Evolutionary conservation across 306 rosid species (phyloP).

Genomic region (Sicyos baderoa): DNA sequence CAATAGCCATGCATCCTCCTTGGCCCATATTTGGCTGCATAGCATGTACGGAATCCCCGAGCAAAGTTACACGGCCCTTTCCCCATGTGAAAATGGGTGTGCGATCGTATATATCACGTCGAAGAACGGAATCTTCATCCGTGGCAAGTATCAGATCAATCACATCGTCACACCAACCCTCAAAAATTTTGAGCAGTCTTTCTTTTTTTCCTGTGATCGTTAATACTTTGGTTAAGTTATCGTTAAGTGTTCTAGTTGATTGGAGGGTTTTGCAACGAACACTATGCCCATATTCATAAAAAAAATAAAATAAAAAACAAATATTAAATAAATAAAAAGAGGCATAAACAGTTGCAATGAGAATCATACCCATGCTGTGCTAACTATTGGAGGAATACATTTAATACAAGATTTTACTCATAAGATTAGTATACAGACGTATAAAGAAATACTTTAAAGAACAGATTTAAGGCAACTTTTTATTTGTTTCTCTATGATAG

Average conservation of each 20-base stretch:
- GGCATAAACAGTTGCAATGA: background rate
- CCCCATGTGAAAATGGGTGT: constrained; percentile 79
- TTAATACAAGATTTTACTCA: background rate
- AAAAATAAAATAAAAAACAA: too few relatives aligned
- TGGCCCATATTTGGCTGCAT: constrained; percentile 99
- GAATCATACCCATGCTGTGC: background rate
- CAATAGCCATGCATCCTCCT: constrained; percentile 99
- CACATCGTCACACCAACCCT: constrained; percentile 90
- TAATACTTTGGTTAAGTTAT: too few relatives aligned
- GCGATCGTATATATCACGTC: constrained; percentile 87
- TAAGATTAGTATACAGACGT: background rate
- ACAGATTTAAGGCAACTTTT: background rate
- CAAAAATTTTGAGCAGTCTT: constrained; percentile 63
- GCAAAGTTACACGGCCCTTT: constrained; percentile 79
- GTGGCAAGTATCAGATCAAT: constrained; percentile 69
- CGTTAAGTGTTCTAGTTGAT: too few relatives aligned
- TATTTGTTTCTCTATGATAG: background rate
- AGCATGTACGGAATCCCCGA: constrained; percentile 96
- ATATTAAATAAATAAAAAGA: background rate
- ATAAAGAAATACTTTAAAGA: background rate
- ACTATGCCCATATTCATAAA: too few relatives aligned
- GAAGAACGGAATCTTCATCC: constrained; percentile 73
- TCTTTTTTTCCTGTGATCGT: constrained; percentile 56
- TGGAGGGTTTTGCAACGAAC: too few relatives aligned
- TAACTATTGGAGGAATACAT: background rate